phyloP scores from a whole-genome alignment of 2,329 filamentous ascomycete species.

The Epichloe sibirici region DNA sequence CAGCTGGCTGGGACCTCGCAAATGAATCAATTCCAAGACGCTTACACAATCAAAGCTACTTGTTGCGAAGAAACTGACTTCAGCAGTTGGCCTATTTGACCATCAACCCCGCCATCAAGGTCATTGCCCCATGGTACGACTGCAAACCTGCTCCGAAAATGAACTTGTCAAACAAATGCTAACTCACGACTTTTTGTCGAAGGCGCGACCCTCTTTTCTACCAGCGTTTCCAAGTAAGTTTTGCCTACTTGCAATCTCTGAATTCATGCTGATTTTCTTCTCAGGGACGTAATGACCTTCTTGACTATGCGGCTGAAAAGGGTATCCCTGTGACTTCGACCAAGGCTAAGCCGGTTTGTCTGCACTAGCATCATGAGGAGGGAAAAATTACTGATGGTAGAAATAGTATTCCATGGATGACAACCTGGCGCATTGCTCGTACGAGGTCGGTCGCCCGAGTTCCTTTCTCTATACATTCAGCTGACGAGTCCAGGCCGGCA shows the following conservation, averaged over 20 bases:
- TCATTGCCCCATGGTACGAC: conserved; percentile 2
- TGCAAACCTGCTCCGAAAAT: background rate
- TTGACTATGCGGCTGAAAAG: conserved; percentile 2
- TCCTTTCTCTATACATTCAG: background rate
- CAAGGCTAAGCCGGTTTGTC: conserved; percentile 1
- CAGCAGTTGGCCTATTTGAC: background rate
- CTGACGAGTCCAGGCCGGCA: conserved; percentile 1
- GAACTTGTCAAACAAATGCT: background rate
- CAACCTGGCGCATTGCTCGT: conserved; percentile 3
- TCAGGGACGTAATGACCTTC: conserved; percentile 1
- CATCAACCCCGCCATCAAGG: conserved; percentile 1
- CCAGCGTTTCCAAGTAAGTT: background rate
- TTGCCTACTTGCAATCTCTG: background rate
- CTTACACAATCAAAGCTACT: too few relatives aligned
- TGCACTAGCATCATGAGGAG: background rate
- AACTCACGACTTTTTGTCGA: background rate
- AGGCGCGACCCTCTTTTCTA: conserved; percentile 3
- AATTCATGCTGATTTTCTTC: background rate
- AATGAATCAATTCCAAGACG: background rate
- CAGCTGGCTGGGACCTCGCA: background rate
- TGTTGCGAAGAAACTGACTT: background rate
- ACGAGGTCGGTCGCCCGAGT: background rate
- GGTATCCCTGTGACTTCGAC: conserved; percentile 4
- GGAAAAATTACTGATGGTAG: background rate
- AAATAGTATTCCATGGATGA: conserved; percentile 4